Evolutionary conservation across 768 basidiomycete species (phyloP).

Genomic region (Pisolithus orientalis): DNA sequence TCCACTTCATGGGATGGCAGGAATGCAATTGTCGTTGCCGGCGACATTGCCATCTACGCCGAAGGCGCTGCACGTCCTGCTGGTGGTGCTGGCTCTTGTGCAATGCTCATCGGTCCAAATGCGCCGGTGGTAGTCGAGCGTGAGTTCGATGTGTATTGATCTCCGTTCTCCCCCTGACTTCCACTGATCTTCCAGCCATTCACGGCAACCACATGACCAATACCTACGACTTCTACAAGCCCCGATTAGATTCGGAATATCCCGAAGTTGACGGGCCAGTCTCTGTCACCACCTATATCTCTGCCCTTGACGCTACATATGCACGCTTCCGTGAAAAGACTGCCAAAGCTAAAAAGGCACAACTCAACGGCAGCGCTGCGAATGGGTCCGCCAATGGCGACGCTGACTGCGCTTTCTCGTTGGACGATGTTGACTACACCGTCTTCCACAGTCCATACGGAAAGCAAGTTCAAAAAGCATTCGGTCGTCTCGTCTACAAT

Average conservation of each 20-base stretch:
- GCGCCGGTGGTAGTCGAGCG: conserved; percentile 94
- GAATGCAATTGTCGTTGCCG: conserved; percentile 93
- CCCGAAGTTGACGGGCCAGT: conserved; percentile 97
- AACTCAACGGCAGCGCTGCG: conserved; percentile 28
- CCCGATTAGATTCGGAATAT: conserved; percentile 89
- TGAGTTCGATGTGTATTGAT: conserved; percentile 43
- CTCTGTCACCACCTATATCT: conserved; percentile 91
- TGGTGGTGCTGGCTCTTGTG: conserved; percentile 94
- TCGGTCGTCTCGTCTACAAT: conserved; percentile 86
- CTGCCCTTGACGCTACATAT: conserved; percentile 89
- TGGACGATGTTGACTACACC: conserved; percentile 83
- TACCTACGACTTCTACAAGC: conserved; percentile 99
- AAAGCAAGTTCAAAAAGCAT: conserved; percentile 97
- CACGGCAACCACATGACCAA: conserved; percentile 98
- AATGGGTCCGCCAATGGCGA: conserved; percentile 35
- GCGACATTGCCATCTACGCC: conserved; percentile 97
- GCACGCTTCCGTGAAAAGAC: conserved; percentile 77
- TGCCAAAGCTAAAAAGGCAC: conserved; percentile 53
- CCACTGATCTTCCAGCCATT: conserved; percentile 51
- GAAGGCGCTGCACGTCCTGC: conserved; percentile 93
- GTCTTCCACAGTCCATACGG: conserved; percentile 98
- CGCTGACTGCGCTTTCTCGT: conserved; percentile 46
- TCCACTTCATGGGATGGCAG: conserved; percentile 95
- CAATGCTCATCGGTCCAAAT: conserved; percentile 92
- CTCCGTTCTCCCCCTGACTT: conserved; percentile 8